A percentile compares a stretch with the other conserved stretches of the same genome.
Conservation (phyloP, 805 yeast genomes). For the Pichia membranifaciens region DNA sequence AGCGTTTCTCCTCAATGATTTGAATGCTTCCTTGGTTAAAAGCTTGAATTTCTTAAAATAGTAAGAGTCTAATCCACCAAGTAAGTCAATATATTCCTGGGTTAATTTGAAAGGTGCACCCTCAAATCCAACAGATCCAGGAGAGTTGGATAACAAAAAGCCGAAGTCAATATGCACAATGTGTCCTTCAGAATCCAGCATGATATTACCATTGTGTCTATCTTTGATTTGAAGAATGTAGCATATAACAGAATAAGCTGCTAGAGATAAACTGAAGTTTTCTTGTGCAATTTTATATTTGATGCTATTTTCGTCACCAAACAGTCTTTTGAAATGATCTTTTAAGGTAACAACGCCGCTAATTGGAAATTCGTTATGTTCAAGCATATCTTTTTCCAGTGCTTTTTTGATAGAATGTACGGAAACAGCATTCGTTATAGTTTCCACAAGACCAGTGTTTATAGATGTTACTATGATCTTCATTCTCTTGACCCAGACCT, state of each 20-base stretch:
- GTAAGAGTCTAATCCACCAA: conserved; percentile 72
- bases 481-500: conserved; percentile 92
- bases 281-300: conserved; percentile 72
- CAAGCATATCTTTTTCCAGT: conserved; percentile 66
- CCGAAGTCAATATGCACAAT: conserved; percentile 95
- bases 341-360: conserved; percentile 65
- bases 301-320: conserved; percentile 54
- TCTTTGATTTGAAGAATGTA: conserved; percentile 90
- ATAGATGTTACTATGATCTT: conserved; percentile 87
- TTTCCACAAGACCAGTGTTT: conserved; percentile 87
- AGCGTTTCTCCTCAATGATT: conserved; percentile 62
- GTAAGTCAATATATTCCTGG: conserved; percentile 76
- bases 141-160: conserved; percentile 84
- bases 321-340: conserved; percentile 74
- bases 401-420: conserved; percentile 94
- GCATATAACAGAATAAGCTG: conserved; percentile 87
- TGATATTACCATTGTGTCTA: conserved; percentile 94
- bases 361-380: conserved; percentile 60
- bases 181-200: conserved; percentile 95
- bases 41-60: conserved; percentile 54
- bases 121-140: conserved; percentile 96
- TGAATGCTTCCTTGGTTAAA: conserved; percentile 68
- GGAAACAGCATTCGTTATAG: conserved; percentile 90
- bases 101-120: conserved; percentile 96
- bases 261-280: conserved; percentile 79